Evolutionary conservation across 2,329 filamentous ascomycete species (phyloP).

Genomic region (Trichoderma pleuroti): DNA sequence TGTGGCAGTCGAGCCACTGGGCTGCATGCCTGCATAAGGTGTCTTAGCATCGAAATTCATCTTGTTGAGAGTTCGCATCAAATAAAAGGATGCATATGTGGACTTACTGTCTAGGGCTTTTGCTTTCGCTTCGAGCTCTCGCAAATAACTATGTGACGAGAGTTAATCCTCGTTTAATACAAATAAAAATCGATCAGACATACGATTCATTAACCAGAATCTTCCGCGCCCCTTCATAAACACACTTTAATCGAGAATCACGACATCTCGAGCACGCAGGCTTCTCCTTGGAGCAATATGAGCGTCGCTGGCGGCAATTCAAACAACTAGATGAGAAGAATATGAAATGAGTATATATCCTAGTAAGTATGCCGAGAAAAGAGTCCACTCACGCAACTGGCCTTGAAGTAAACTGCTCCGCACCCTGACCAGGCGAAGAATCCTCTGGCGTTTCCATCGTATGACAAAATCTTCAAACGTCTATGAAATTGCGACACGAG

Average conservation of each 20-base stretch:
- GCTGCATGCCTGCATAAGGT: neutral
- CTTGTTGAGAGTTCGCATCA: neutral
- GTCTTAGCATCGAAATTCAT: neutral
- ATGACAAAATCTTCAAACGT: neutral
- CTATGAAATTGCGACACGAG: neutral
- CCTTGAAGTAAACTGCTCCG: slow-evolving; percentile 23
- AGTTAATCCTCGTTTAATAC: neutral
- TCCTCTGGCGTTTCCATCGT: neutral
- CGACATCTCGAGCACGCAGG: slow-evolving; percentile 35
- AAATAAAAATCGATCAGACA: neutral
- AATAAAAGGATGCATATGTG: neutral
- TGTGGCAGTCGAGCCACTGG: neutral
- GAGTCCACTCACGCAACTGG: slow-evolving; percentile 28
- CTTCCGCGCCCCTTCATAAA: slow-evolving; percentile 36
- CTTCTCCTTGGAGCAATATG: slow-evolving; percentile 37
- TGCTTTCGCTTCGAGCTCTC: slow-evolving; percentile 34
- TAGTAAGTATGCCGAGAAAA: neutral
- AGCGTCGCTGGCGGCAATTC: slow-evolving; percentile 34
- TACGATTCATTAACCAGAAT: slow-evolving; percentile 35
- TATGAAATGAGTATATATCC: neutral
- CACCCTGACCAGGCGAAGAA: neutral
- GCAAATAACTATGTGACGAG: slow-evolving; percentile 29
- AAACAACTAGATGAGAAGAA: slow-evolving; percentile 29
- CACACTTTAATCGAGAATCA: slow-evolving; percentile 29
- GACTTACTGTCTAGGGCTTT: slow-evolving; percentile 30